Evolutionary conservation across 371 early-diverging fungal species (phyloP), one percentile per base, ranked within the genome.

Genomic region (Mortierella sp.): DNA sequence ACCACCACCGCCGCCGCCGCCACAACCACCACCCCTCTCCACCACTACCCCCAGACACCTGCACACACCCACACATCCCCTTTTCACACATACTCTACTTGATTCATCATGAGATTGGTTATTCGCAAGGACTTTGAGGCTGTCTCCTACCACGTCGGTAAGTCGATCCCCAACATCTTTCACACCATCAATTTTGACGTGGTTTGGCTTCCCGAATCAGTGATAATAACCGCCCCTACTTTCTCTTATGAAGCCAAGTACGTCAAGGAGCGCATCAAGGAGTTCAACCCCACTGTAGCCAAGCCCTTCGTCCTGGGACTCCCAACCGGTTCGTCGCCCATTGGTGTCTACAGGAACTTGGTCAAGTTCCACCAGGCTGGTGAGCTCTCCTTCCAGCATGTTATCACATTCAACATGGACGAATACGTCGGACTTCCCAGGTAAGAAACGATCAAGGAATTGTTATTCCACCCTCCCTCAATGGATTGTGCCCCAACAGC

Each of bases 261-360:
- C 79, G 88, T 93, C 54, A 87, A 87, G 49, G 88, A 91, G 72
- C 89, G 94, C 55, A 92, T 94, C 71, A 84, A 86, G 57, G 89
- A 91, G 67, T 94, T 92, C 66, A 82, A 82, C 22, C 94, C 95
- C 14, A 87, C 92, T 14, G 79, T 84, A 25, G 84, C 86, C 49
- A 81, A 90, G 57, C 94, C 94, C 0, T 95, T 94, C 78, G 94
- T 93, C 19, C 82, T 95, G 21, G 95, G 95, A n/a, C 85, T 95
- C 17, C 94, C 94, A 46, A 93, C 94, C 0, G 61, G 61, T 19
- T 60, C 61, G 0, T 94, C 94, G 1, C 95, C 95, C 1, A 81
- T 94, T 47, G 91, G 88, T 29, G 86, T 88, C 2, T 95, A 94
- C 81, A 80, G 63, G 31, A 79, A 81, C 37, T 78, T 91, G 22